phyloP scores from a whole-genome alignment of 2,329 filamentous ascomycete species.

The Cladophialophora yegresii region DNA sequence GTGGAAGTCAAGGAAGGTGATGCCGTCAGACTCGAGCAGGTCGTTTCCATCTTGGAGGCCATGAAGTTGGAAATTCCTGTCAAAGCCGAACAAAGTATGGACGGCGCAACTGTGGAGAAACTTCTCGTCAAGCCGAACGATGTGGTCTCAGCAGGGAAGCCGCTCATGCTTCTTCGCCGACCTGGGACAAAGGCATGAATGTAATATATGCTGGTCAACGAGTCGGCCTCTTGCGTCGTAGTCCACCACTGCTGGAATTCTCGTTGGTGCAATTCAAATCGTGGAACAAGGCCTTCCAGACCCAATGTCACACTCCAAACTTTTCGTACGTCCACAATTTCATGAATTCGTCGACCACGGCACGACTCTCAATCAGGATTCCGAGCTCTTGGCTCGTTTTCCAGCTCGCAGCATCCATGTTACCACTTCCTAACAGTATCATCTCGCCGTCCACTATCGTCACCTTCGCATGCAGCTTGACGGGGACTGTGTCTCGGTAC shows the following conservation, averaged over 20 bases:
- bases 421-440: slow-evolving; percentile 74
- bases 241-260: not conserved
- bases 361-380: slow-evolving; percentile 56
- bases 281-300: not conserved
- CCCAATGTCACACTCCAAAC: slow-evolving; percentile 3
- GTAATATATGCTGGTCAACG: not conserved
- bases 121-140: slow-evolving; percentile 46
- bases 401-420: slow-evolving; percentile 83
- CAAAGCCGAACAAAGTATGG: slow-evolving; percentile 39
- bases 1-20: slow-evolving; percentile 50
- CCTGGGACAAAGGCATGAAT: not conserved
- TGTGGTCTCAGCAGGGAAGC: slow-evolving; percentile 43
- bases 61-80: slow-evolving; percentile 62
- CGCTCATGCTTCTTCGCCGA: slow-evolving; percentile 37
- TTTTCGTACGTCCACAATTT: slow-evolving; percentile 21
- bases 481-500: slow-evolving; percentile 13
- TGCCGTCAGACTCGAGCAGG: slow-evolving; percentile 46
- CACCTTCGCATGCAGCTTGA: slow-evolving; percentile 74
- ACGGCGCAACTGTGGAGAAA: slow-evolving; percentile 43
- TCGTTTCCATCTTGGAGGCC: slow-evolving; percentile 55
- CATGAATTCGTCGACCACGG: slow-evolving; percentile 43
- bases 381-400: slow-evolving; percentile 84
- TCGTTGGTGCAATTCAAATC: not conserved
- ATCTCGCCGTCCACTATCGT: slow-evolving; percentile 70
- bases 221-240: not conserved